phyloP scores from a whole-genome alignment of 2,329 filamentous ascomycete species.

The Fusarium praegraminearum region DNA sequence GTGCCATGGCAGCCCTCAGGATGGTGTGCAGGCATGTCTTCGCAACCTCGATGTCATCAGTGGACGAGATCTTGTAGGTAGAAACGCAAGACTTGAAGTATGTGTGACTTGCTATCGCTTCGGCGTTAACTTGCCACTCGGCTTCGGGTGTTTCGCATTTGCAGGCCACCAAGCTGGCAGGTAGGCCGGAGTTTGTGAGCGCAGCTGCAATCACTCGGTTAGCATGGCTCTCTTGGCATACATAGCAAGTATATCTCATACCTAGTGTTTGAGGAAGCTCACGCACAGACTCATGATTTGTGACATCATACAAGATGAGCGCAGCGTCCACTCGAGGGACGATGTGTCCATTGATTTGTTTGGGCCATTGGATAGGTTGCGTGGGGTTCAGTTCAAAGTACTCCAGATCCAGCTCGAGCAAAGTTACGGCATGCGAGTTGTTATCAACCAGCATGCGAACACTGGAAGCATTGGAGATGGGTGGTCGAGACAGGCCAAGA shows the following conservation, averaged over 20 bases:
- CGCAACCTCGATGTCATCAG: slow-evolving; percentile 75
- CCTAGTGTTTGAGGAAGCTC: slow-evolving; percentile 81
- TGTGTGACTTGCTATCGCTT: slow-evolving; percentile 70
- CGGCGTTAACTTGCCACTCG: slow-evolving; percentile 77
- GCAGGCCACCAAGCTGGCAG: slow-evolving; percentile 84
- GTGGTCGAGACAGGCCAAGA: slow-evolving; percentile 65
- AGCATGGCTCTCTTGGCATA: slow-evolving; percentile 13
- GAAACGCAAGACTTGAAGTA: slow-evolving; percentile 77
- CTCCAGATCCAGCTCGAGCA: slow-evolving; percentile 75
- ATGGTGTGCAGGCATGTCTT: slow-evolving; percentile 82
- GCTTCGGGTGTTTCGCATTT: slow-evolving; percentile 86
- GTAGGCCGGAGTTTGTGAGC: slow-evolving; percentile 77
- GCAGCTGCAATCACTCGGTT: slow-evolving; percentile 66
- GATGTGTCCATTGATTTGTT: slow-evolving; percentile 75
- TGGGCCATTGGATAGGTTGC: slow-evolving; percentile 73
- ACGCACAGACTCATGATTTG: slow-evolving; percentile 78
- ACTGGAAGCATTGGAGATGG: slow-evolving; percentile 66
- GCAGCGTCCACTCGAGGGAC: slow-evolving; percentile 85
- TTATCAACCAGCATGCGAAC: slow-evolving; percentile 70
- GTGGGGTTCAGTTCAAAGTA: slow-evolving; percentile 70
- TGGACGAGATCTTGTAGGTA: slow-evolving; percentile 77
- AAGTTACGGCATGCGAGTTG: slow-evolving; percentile 67
- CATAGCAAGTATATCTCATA: slow-evolving; percentile 55
- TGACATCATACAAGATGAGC: slow-evolving; percentile 88
- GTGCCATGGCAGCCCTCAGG: slow-evolving; percentile 75